Base-by-base conservation (phyloP, 2,329 filamentous ascomycete species). In the Pseudogymnoascus sp. region DNA sequence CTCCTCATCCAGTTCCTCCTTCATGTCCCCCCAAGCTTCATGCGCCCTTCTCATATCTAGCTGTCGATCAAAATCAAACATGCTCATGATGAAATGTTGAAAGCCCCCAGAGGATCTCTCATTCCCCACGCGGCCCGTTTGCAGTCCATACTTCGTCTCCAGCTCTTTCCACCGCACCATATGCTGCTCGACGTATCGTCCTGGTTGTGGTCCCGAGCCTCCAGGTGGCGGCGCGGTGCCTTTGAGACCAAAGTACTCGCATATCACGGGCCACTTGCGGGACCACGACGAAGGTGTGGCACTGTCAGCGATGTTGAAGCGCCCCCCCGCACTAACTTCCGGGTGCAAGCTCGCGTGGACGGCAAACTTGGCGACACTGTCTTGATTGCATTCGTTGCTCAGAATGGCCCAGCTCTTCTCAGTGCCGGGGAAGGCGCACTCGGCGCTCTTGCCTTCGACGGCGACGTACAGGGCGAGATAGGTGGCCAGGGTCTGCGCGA, bases 171-270 rank as follows among this genome's bases (percentile, higher is more conserved):
- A 35, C 33, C 11, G 33, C 33, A 12, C 33, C 33, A 35, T 12
- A 35, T 35, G 33, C 33, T 35, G 9, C 33, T 67, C 65, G 65
- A 59, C 58, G 40, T 55, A 62, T 52, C 52, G 65, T 61, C 35
- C 69, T 3, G 74, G 73, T 58, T 75, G 70, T 6, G 72, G 73
- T 0, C 70, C 73, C 28, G 66, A 67, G 6, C 70, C 70, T 2
- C 68, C 69, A 3, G 63, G 38, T 6, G 71, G 70, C 5, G 74
- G 72, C 2, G 67, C 65, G 6, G 74, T 74, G 1, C 78, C 78
- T 65, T 76, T 75, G 40, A 80, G 69, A 2, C 76, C 75, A 69
- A 80, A 80, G 66, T 79, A 80, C 5, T 76, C 72, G 66, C 76
- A 78, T 49, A 80, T 75, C 5, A 78, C 67, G 2, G 77, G 76